phyloP scores from a whole-genome alignment of 192 early-diverging fungal genomes.

The Coemansia sp. region DNA sequence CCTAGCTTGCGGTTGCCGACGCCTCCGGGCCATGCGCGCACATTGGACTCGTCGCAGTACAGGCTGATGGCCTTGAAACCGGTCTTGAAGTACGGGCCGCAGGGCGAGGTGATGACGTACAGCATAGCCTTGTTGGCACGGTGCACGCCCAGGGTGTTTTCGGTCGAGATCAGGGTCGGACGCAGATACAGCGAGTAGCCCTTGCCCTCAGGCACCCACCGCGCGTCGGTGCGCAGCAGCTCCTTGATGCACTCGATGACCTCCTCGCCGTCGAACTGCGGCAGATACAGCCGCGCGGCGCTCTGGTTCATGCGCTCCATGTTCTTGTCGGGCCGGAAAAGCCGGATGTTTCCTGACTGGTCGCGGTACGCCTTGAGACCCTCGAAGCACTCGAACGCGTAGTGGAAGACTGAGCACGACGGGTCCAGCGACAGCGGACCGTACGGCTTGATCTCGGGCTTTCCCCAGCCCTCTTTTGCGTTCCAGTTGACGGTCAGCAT shows the following conservation, averaged over 20 bases:
- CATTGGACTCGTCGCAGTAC: conserved; percentile 76
- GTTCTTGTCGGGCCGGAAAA: conserved; percentile 97
- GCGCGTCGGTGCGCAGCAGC: conserved; percentile 73
- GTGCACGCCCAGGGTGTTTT: conserved; percentile 77
- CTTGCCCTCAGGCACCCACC: conserved; percentile 85
- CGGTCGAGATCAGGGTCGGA: conserved; percentile 93
- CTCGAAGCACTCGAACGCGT: conserved; percentile 92
- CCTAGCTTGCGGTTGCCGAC: conserved; percentile 94
- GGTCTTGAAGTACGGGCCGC: conserved; percentile 93
- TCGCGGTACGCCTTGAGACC: conserved; percentile 92
- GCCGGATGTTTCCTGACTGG: conserved; percentile 76
- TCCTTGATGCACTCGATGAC: conserved; percentile 83
- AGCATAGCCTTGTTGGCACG: conserved; percentile 75
- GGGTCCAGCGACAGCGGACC: conserved; percentile 80
- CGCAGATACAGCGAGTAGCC: conserved; percentile 95
- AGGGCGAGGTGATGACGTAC: conserved; percentile 91
- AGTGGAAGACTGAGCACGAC: conserved; percentile 88
- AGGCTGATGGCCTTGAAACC: conserved; percentile 70
- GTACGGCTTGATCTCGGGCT: conserved; percentile 85
- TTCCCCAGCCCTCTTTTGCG: conserved; percentile 66
- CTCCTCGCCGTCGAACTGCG: conserved; percentile 78
- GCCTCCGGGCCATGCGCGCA: conserved; percentile 94
- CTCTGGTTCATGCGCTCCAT: conserved; percentile 83
- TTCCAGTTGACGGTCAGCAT: conserved; percentile 88
- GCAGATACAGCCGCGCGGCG: conserved; percentile 80